Percentiles rank a stretch among this genome's conserved stretches.
Conservation (phyloP, 2,329 filamentous ascomycete species). For the Talaromyces sp. region DNA sequence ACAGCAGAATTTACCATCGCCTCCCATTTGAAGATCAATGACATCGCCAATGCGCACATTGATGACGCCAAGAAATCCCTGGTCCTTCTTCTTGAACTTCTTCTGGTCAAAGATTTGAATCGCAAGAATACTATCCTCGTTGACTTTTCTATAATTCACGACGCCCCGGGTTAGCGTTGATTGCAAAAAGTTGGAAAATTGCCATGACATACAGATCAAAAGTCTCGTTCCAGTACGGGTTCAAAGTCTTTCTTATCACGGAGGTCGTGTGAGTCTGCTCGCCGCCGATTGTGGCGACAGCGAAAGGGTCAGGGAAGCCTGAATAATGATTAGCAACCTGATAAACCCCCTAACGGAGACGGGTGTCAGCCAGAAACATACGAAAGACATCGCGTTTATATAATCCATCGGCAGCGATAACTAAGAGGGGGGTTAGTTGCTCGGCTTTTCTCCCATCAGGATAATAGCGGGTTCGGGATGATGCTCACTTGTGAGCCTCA, state of each 20-base stretch:
- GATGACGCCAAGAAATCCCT: slow-evolving; percentile 95
- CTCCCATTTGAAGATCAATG: slow-evolving; percentile 81
- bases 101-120: slow-evolving; percentile 99
- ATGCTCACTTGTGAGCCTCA: slow-evolving; percentile 81
- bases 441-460: not conserved
- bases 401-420: slow-evolving; percentile 96
- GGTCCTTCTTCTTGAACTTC: slow-evolving; percentile 99
- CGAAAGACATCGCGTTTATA: slow-evolving; percentile 99
- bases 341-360: not conserved
- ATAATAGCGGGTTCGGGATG: not conserved
- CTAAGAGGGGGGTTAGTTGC: slow-evolving; percentile 45
- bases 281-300: slow-evolving; percentile 92
- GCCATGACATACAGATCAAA: slow-evolving; percentile 79
- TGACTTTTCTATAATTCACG: slow-evolving; percentile 63
- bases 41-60: slow-evolving; percentile 94
- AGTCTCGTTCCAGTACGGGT: slow-evolving; percentile 99
- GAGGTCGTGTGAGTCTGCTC: slow-evolving; percentile 98
- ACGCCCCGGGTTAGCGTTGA: not conserved
- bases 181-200: not conserved
- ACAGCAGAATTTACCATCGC: slow-evolving; percentile 66
- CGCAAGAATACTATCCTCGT: slow-evolving; percentile 92
- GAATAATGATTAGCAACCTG: slow-evolving; percentile 8
- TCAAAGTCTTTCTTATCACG: slow-evolving; percentile 94
- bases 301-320: slow-evolving; percentile 98
- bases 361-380: slow-evolving; percentile 49